Conservation (phyloP, 139 green algal genomes). For the Raphidocelis subcapitata region DNA sequence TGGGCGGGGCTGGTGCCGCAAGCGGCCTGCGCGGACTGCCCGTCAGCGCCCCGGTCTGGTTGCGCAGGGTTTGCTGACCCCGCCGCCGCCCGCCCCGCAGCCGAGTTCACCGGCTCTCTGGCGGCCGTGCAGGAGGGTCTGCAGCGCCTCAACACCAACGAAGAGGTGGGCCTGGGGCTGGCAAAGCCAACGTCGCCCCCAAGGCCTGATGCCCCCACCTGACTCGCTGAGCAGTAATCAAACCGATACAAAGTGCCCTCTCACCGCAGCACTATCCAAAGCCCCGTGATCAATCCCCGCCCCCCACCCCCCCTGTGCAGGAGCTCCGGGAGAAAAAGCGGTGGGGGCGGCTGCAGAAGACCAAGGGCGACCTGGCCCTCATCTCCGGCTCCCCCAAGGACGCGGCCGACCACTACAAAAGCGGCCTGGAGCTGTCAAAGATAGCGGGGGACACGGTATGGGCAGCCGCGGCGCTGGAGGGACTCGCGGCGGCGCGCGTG, state of each 20-base stretch:
- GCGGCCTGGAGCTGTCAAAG: constrained; percentile 46
- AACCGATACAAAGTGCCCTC: too few species aligned
- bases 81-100: not conserved
- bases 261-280: too few species aligned
- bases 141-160: constrained; percentile 32
- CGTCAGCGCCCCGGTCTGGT: too few species aligned
- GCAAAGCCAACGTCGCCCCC: too few species aligned
- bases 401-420: constrained; percentile 69
- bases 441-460: constrained; percentile 47
- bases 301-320: not conserved
- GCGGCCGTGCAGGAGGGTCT: constrained; percentile 47
- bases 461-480: constrained; percentile 51
- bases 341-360: constrained; percentile 80
- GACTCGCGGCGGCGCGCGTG: constrained; percentile 37
- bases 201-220: too few species aligned
- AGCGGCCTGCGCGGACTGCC: too few species aligned
- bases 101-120: constrained; percentile 41
- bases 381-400: constrained; percentile 76
- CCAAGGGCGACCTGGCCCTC: constrained; percentile 80
- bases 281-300: too few species aligned
- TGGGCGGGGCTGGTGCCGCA: too few species aligned
- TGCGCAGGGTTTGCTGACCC: too few species aligned
- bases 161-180: constrained; percentile 28
- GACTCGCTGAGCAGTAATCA: too few species aligned
- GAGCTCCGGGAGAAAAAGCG: constrained; percentile 55